These are phyloP conservation scores for Claviceps paspali DNA, from an alignment of 2,329 filamentous ascomycete genomes.

Conservation along the genomic window DNA sequence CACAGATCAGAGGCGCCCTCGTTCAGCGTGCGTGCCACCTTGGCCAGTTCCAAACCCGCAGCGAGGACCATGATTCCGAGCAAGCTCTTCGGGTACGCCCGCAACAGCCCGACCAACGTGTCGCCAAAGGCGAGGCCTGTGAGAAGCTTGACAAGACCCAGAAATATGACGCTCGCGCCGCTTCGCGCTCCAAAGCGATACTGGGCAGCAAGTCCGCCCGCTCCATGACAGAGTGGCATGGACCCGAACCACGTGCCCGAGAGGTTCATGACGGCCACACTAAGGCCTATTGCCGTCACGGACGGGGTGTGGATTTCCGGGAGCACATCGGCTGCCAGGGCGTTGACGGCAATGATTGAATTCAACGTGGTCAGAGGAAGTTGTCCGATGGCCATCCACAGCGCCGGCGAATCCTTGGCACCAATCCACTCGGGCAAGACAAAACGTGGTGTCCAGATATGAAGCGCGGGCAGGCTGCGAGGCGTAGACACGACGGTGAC, in stretches of 20 bases:
- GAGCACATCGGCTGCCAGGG: conserved; percentile 63
- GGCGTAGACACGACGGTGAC: conserved; percentile 19
- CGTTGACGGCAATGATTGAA: conserved; percentile 75
- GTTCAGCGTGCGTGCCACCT: conserved; percentile 73
- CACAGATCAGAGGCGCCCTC: conserved; percentile 48
- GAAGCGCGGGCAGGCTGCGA: conserved; percentile 32
- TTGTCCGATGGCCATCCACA: conserved; percentile 62
- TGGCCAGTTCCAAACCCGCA: conserved; percentile 73
- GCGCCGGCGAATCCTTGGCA: conserved; percentile 15
- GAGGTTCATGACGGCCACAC: conserved; percentile 73
- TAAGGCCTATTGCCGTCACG: conserved; percentile 64
- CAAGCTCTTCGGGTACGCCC: conserved; percentile 58
- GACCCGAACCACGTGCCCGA: conserved; percentile 79
- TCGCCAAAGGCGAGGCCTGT: conserved; percentile 64
- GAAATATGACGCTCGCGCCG: conserved; percentile 65
- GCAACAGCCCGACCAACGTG: conserved; percentile 54
- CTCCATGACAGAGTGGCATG: conserved; percentile 92
- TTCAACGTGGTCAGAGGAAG: conserved; percentile 85
- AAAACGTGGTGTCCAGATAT: conserved; percentile 44
- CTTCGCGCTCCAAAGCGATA: conserved; percentile 84
- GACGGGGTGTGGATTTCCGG: conserved; percentile 52
- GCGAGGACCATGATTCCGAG: conserved; percentile 83
- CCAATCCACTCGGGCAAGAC: conserved; percentile 20
- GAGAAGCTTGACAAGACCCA: conserved; percentile 60
- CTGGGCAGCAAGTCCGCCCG: conserved; percentile 79